A percentile compares a stretch with the other conserved stretches of the same genome.
Evolutionary conservation across 2,329 filamentous ascomycete species (phyloP).

Genomic region (Fonsecaea monophora): DNA sequence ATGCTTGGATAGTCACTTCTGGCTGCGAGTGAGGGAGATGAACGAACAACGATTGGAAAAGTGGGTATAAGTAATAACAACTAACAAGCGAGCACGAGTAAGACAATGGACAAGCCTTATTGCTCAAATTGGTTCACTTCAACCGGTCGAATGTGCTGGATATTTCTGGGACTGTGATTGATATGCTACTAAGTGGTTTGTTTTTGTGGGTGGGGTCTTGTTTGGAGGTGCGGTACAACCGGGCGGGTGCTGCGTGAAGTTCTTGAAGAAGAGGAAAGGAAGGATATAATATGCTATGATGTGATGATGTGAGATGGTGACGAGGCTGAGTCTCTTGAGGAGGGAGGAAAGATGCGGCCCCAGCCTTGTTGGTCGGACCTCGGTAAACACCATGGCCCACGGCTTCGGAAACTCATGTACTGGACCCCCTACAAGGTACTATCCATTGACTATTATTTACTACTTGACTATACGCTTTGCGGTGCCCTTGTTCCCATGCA

Average conservation of each 20-base stretch:
- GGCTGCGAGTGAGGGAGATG: constrained; percentile 7
- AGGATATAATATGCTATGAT: no score
- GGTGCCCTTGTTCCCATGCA: not conserved
- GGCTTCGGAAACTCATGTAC: not conserved
- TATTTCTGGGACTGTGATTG: not conserved
- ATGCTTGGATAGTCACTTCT: not conserved
- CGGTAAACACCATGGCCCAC: not conserved
- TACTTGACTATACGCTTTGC: not conserved
- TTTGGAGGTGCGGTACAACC: no score
- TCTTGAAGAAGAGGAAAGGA: not conserved
- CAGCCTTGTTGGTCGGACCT: not conserved
- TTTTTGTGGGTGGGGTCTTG: no score
- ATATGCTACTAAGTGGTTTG: not conserved
- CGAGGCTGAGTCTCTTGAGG: not conserved
- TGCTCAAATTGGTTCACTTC: not conserved
- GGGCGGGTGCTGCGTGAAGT: not conserved
- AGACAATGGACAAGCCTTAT: constrained; percentile 1
- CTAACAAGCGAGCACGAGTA: not conserved
- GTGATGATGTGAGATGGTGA: not conserved
- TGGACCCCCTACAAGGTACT: not conserved
- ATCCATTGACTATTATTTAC: no score
- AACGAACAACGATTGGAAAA: not conserved
- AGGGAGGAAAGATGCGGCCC: not conserved
- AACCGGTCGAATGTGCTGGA: not conserved
- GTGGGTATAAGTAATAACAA: no score